Evolutionary conservation across 2,329 filamentous ascomycete genomes (phyloP).

Genomic region (Colletotrichum aenigma): DNA sequence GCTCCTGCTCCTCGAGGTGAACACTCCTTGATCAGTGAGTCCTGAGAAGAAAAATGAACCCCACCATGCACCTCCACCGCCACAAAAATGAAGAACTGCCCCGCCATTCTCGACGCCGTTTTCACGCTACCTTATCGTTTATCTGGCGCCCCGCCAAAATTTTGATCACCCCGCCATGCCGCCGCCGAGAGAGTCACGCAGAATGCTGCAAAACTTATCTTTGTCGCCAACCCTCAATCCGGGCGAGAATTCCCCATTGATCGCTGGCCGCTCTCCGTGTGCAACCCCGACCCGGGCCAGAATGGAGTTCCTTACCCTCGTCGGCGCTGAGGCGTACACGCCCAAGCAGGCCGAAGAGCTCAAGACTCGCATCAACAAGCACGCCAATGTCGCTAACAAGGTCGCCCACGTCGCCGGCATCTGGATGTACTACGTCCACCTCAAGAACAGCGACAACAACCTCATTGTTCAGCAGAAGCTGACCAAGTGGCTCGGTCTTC

Average conservation of each 20-base stretch:
- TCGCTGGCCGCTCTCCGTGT: constrained; percentile 20
- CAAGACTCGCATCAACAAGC: constrained; percentile 47
- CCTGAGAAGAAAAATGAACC: neutral
- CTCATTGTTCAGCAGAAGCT: constrained; percentile 48
- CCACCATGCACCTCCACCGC: constrained; percentile 6
- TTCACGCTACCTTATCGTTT: constrained; percentile 7
- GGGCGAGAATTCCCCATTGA: constrained; percentile 19
- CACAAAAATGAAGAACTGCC: constrained; percentile 15
- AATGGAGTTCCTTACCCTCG: constrained; percentile 34
- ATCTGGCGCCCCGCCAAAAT: constrained; percentile 20
- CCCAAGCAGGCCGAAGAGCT: constrained; percentile 48
- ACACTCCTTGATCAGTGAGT: neutral
- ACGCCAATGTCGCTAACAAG: constrained; percentile 25
- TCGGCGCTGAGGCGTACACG: constrained; percentile 55
- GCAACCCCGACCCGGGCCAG: constrained; percentile 13
- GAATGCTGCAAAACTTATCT: constrained; percentile 16
- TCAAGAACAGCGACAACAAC: constrained; percentile 49
- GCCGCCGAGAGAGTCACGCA: constrained; percentile 11
- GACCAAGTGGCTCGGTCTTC: constrained; percentile 36
- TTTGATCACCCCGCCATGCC: constrained; percentile 16
- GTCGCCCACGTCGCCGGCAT: constrained; percentile 55
- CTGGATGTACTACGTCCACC: constrained; percentile 72
- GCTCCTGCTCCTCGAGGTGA: neutral
- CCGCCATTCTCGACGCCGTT: constrained; percentile 11
- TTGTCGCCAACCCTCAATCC: constrained; percentile 6